Percentiles rank a stretch among this genome's conserved stretches.
Evolutionary conservation across 1,284 basidiomycete genomes (phyloP).

Genomic region (Takashimella tepidaria): DNA sequence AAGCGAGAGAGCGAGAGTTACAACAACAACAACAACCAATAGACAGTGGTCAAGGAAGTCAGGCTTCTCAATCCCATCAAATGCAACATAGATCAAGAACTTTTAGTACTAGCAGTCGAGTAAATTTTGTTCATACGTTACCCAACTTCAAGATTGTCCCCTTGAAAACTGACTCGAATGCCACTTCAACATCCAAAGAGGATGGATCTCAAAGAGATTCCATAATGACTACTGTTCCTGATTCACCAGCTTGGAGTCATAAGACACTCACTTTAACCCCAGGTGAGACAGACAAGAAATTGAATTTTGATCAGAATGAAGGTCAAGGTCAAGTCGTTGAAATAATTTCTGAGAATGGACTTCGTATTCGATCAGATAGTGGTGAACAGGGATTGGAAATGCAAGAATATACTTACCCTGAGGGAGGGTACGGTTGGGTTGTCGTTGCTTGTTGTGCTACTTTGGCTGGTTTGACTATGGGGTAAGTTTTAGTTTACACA

Average conservation of each 20-base stretch:
- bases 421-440: constrained; percentile 45
- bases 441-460: constrained; percentile 30
- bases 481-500: too few relatives aligned
- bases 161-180: background rate
- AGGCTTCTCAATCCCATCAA: too few relatives aligned
- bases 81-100: background rate
- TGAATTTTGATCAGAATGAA: background rate
- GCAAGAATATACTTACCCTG: constrained; percentile 33
- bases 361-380: too few relatives aligned
- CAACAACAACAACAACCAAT: constrained; percentile 1
- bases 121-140: background rate
- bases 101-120: background rate
- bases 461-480: constrained; percentile 25
- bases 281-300: background rate
- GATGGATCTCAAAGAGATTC: background rate
- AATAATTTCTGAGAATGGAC: too few relatives aligned
- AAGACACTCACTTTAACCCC: background rate
- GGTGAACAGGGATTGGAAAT: background rate
- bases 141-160: background rate
- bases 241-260: background rate
- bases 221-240: background rate
- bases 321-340: too few relatives aligned
- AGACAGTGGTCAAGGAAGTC: background rate
- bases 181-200: too few relatives aligned
- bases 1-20: constrained; percentile 14